Base-by-base conservation (phyloP, 495 filamentous ascomycete genomes). In the Xylaria cubensis region DNA sequence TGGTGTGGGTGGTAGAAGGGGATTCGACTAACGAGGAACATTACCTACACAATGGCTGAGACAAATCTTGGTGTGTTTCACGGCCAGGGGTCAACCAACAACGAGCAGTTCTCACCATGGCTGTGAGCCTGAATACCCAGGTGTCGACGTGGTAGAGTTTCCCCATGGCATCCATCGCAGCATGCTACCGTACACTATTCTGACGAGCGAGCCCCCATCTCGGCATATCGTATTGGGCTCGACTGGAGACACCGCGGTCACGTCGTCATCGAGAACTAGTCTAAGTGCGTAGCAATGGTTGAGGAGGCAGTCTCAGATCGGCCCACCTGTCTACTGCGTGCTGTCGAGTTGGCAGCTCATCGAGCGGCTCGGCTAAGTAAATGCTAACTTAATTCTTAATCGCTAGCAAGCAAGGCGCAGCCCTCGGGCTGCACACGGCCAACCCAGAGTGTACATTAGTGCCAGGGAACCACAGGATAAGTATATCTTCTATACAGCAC, bases 401-500 rank as follows among this genome's bases (percentile, higher is more conserved):
- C 26, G 58, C 68, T 48, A 55, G 58, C 58, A 70, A 51, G 67
- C 67, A 70, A 70, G 68, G 68, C 68, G 68, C 58, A 70, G 58
- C 55, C 53, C 10, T 21, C 44, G 58, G 58, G 50, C 41, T 62
- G 67, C 67, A 69, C 29, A 46, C 41, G n/a, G 26, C 34, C 51
- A 61, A 50, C 42, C 29, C 26, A 34, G 15, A 50, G 53, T 26
- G 26, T 5, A 51, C 36, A 13, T 51, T 13, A 5, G 36, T 44
- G 50, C 64, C 46, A 19, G 9, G 19, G 10, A 34, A n/a, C 46
- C 64, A 39, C 4, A 21, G 4, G 42, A 55, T 55, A 36, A 67
- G 65, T 56, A 42, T 24, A 56, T 42, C n/a, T 24, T 67, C 10
- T 24, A 1, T 9, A 44, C 34, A 56, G 29, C 48, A 67, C n/a